These are phyloP conservation scores for Paracorniculantispora psalliotae DNA, from an alignment of 2,329 filamentous ascomycete species.

Conservation along the genomic window DNA sequence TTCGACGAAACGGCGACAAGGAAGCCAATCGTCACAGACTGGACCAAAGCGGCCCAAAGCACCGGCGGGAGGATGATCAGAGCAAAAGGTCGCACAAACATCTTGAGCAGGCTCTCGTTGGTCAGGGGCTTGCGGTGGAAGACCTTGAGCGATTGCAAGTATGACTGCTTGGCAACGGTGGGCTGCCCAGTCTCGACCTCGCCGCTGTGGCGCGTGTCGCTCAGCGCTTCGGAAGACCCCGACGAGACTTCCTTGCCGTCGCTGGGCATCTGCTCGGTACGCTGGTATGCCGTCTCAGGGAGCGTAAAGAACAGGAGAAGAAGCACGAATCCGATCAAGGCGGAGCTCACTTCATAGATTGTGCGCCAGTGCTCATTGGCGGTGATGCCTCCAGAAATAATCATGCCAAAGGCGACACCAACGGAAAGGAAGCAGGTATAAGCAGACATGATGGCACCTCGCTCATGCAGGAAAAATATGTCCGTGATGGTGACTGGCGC, in stretches of 20 bases:
- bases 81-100: conserved; percentile 45
- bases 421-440: conserved; percentile 38
- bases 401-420: conserved; percentile 38
- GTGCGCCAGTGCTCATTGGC: conserved; percentile 44
- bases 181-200: conserved; percentile 16
- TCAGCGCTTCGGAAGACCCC: conserved; percentile 14
- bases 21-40: conserved; percentile 52
- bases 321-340: conserved; percentile 43
- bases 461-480: conserved; percentile 53
- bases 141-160: conserved; percentile 33
- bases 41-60: conserved; percentile 50
- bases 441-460: conserved; percentile 46
- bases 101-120: conserved; percentile 40
- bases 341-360: conserved; percentile 47
- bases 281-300: conserved; percentile 48
- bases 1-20: conserved; percentile 52
- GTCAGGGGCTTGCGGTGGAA: conserved; percentile 36
- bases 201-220: not conserved
- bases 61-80: conserved; percentile 48
- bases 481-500: conserved; percentile 49
- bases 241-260: conserved; percentile 14
- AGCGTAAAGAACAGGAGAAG: conserved; percentile 48
- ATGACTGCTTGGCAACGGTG: conserved; percentile 23
- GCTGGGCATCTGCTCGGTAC: conserved; percentile 21
- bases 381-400: conserved; percentile 44